Percentiles rank a stretch among this genome's conserved stretches.
Evolutionary conservation across 1,284 basidiomycete species (phyloP).

Genomic region (Pseudozyma hubeiensis): DNA sequence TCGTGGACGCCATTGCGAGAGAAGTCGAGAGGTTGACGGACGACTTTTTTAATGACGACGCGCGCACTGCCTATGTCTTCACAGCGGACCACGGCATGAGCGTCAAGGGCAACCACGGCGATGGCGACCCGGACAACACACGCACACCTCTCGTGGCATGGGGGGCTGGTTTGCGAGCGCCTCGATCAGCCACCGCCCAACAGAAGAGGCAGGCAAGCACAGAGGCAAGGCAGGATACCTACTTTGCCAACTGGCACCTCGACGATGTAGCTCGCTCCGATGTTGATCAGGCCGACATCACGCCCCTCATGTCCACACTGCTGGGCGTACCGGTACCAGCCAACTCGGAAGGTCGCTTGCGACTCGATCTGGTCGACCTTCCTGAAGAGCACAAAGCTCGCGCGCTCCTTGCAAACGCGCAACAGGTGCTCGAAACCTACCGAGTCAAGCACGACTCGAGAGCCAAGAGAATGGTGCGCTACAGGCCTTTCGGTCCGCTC

Average conservation of each 20-base stretch:
- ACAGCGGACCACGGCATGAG: slow-evolving; percentile 94
- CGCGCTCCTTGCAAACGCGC: slow-evolving; percentile 79
- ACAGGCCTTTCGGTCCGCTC: slow-evolving; percentile 44
- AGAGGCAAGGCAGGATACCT: slow-evolving; percentile 33
- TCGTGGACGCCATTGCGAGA: slow-evolving; percentile 82
- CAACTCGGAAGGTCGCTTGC: slow-evolving; percentile 69
- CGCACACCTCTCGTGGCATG: slow-evolving; percentile 86
- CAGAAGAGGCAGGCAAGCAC: slow-evolving; percentile 13
- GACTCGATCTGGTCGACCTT: slow-evolving; percentile 64
- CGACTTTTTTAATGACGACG: slow-evolving; percentile 74
- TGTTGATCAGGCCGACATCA: slow-evolving; percentile 85
- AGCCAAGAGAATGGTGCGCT: slow-evolving; percentile 46
- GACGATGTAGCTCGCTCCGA: slow-evolving; percentile 68
- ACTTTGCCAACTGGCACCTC: slow-evolving; percentile 59
- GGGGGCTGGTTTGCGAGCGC: slow-evolving; percentile 75
- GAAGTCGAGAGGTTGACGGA: slow-evolving; percentile 76
- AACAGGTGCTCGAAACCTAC: slow-evolving; percentile 84
- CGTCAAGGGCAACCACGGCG: slow-evolving; percentile 87
- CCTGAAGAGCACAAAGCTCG: slow-evolving; percentile 72
- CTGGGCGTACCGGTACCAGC: slow-evolving; percentile 62
- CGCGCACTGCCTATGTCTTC: slow-evolving; percentile 81
- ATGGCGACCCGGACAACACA: slow-evolving; percentile 89
- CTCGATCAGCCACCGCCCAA: slow-evolving; percentile 7
- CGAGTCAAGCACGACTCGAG: slow-evolving; percentile 75
- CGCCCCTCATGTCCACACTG: slow-evolving; percentile 76